A percentile compares a stretch with the other conserved stretches of the same genome.
phyloP scores from a whole-genome alignment of 768 basidiomycete species.

The Tricholoma flavovirens region DNA sequence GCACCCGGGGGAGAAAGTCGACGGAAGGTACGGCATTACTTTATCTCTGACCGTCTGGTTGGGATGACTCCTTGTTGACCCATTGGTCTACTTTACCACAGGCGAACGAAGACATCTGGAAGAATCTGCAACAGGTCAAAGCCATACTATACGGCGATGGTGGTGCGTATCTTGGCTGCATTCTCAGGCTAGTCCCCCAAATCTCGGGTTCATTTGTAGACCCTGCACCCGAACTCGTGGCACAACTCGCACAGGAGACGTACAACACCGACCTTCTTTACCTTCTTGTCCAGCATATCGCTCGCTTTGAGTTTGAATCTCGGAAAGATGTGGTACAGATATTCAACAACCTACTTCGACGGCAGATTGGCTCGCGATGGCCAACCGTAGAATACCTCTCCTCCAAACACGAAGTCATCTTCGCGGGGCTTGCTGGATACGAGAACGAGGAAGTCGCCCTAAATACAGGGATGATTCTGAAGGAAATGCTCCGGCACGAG shows the following conservation, averaged over 20 bases:
- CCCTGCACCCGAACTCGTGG: slow-evolving; percentile 82
- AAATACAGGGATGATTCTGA: slow-evolving; percentile 96
- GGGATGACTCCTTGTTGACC: background rate
- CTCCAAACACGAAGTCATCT: slow-evolving; percentile 66
- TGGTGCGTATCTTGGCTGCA: slow-evolving; percentile 40
- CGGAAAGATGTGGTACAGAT: slow-evolving; percentile 82
- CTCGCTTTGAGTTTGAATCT: slow-evolving; percentile 91
- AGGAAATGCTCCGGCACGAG: slow-evolving; percentile 95
- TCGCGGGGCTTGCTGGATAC: slow-evolving; percentile 86
- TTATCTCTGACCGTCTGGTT: background rate
- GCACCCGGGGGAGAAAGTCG: slow-evolving; percentile 72
- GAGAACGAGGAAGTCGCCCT: slow-evolving; percentile 94
- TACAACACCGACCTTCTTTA: slow-evolving; percentile 87
- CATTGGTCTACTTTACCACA: slow-evolving; percentile 24
- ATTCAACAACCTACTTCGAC: slow-evolving; percentile 81
- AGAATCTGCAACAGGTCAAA: slow-evolving; percentile 89
- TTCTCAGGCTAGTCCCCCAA: background rate
- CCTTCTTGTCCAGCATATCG: slow-evolving; percentile 73
- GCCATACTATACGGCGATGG: slow-evolving; percentile 82
- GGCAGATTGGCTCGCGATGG: slow-evolving; percentile 90
- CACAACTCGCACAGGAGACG: slow-evolving; percentile 93
- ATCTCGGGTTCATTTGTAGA: slow-evolving; percentile 35
- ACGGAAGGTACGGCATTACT: slow-evolving; percentile 56
- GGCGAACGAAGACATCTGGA: slow-evolving; percentile 87
- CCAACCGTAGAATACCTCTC: slow-evolving; percentile 96